A percentile compares a stretch with the other conserved stretches of the same genome.
Evolutionary conservation across 225 moss, liverwort and hornwort species (phyloP).

Genomic region (Climacium dendroides): DNA sequence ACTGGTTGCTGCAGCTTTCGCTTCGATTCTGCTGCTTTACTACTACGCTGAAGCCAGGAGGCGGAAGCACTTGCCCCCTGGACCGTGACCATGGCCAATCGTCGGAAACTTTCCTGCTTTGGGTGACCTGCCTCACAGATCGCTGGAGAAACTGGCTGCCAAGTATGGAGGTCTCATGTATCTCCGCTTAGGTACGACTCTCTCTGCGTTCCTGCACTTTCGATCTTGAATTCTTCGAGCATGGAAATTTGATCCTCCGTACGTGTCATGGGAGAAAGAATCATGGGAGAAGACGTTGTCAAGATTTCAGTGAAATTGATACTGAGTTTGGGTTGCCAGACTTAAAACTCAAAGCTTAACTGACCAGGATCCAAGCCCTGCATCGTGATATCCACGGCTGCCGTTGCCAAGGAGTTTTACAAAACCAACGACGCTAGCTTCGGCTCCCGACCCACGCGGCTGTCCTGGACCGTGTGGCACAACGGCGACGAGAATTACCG

Average conservation of each 20-base stretch:
- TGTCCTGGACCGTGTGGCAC: neutral
- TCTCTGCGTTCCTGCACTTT: neutral
- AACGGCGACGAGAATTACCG: neutral
- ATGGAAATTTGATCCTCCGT: neutral
- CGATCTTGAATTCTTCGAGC: too few relatives aligned
- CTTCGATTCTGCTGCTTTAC: neutral
- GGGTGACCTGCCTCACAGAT: neutral
- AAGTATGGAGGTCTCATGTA: conserved; percentile 13
- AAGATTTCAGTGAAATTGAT: neutral
- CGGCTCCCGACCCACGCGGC: neutral
- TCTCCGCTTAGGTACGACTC: neutral
- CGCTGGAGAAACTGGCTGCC: neutral
- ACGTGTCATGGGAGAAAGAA: too few relatives aligned
- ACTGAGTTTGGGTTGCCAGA: neutral
- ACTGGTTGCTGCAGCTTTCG: neutral
- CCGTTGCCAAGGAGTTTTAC: neutral
- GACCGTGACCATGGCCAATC: conserved; percentile 6
- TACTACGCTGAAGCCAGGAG: neutral
- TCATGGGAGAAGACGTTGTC: neutral
- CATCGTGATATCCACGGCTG: neutral
- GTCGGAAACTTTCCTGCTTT: neutral
- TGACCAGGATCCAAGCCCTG: conserved; percentile 5
- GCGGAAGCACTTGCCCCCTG: neutral
- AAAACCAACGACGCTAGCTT: neutral
- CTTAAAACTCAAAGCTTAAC: too few relatives aligned